These are phyloP conservation scores for Penicillium sp. DNA, from an alignment of 2,329 filamentous ascomycete genomes.

Conservation along the genomic window DNA sequence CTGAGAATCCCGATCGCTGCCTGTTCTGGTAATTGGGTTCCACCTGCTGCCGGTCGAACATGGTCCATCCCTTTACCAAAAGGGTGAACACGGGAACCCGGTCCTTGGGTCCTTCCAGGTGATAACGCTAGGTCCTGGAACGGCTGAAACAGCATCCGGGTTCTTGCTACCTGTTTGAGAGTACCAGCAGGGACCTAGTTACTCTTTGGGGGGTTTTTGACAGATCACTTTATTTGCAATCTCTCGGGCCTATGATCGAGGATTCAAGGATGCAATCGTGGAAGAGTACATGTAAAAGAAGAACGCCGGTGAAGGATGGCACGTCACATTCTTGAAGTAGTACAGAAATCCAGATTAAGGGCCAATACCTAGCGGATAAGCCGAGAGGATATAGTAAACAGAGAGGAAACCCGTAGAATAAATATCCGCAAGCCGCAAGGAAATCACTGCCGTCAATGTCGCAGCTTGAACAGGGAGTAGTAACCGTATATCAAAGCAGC, in stretches of 20 bases:
- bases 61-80: slow-evolving; percentile 11
- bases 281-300: neutral
- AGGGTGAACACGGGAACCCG: slow-evolving; percentile 4
- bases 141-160: neutral
- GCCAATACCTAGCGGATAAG: neutral
- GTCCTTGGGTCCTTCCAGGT: slow-evolving; percentile 9
- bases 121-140: neutral
- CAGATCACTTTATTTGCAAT: slow-evolving; percentile 12
- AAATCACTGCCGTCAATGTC: neutral
- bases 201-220: slow-evolving; percentile 7
- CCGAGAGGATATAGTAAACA: neutral
- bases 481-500: neutral
- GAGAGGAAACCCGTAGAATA: neutral
- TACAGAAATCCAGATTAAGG: too few species aligned
- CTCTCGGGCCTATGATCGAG: neutral
- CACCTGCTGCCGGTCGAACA: neutral
- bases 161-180: slow-evolving; percentile 5
- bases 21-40: neutral
- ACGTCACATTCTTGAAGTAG: slow-evolving; percentile 2
- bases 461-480: slow-evolving; percentile 3
- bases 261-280: neutral
- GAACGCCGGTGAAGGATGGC: neutral
- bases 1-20: neutral
- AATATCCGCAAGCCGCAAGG: neutral
- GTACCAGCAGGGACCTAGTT: neutral